Percentiles rank a stretch among this genome's conserved stretches.
Conservation (phyloP, 139 green algal genomes). For the Coelastrella sp. region DNA sequence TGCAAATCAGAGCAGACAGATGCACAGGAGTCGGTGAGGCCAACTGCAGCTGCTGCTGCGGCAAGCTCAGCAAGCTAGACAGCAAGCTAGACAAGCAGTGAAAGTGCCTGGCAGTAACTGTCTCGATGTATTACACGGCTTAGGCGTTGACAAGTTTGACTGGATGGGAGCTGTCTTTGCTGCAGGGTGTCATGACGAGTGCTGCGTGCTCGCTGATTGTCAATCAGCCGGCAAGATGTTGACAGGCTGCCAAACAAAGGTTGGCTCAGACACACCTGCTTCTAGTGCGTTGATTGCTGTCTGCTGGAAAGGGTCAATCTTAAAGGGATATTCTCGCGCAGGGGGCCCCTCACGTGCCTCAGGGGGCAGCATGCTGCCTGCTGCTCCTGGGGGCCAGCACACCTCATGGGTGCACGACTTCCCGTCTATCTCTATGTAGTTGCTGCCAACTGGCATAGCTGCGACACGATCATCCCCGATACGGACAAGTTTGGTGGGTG, state of each 20-base stretch:
- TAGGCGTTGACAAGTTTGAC: too few relatives aligned
- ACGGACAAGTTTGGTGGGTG: constrained; percentile 17
- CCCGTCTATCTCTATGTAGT: constrained; percentile 61
- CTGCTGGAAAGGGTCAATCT: constrained; percentile 92
- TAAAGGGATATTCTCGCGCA: constrained; percentile 89
- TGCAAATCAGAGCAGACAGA: background rate
- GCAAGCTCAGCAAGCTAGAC: background rate
- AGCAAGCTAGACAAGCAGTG: too few relatives aligned
- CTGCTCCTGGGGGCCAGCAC: constrained; percentile 69
- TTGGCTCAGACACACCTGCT: constrained; percentile 53
- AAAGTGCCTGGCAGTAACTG: too few relatives aligned
- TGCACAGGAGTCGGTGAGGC: background rate
- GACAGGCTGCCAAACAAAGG: too few relatives aligned
- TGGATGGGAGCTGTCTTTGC: too few relatives aligned
- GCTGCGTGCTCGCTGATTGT: too few relatives aligned
- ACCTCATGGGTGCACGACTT: constrained; percentile 91
- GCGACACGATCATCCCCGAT: constrained; percentile 55
- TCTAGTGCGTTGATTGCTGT: constrained; percentile 88
- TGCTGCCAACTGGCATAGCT: constrained; percentile 46
- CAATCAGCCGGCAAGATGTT: too few relatives aligned
- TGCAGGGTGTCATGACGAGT: too few relatives aligned
- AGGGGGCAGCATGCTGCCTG: constrained; percentile 66
- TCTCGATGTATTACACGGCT: too few relatives aligned
- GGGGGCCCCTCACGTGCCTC: constrained; percentile 47
- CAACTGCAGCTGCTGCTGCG: background rate